phyloP scores from a whole-genome alignment of 2,329 filamentous ascomycete genomes.

The Alternaria sp. region DNA sequence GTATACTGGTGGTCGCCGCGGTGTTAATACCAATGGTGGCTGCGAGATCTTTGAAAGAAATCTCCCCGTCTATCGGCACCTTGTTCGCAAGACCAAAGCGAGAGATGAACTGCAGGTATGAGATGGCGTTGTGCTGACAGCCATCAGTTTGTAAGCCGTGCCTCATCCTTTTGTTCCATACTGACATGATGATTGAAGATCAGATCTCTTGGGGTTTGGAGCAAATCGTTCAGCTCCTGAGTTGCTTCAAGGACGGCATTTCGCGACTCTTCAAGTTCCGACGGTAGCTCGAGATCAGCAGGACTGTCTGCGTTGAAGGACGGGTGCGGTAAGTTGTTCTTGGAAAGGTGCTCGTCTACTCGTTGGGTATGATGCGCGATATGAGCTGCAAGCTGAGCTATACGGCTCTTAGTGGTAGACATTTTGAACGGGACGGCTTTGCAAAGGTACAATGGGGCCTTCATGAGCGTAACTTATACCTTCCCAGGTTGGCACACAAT shows the following conservation, averaged over 20 bases:
- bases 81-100: background rate
- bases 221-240: slow-evolving; percentile 14
- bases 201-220: slow-evolving; percentile 7
- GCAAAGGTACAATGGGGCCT: background rate
- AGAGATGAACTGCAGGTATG: background rate
- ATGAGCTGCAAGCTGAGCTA: slow-evolving; percentile 7
- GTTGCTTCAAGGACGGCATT: slow-evolving; percentile 8
- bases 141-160: background rate
- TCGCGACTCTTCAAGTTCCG: slow-evolving; percentile 9
- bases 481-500: background rate
- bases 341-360: slow-evolving; percentile 5
- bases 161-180: background rate
- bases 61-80: background rate
- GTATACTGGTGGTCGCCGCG: background rate
- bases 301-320: slow-evolving; percentile 9
- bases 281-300: slow-evolving; percentile 1
- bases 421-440: background rate
- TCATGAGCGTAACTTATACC: background rate
- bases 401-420: slow-evolving; percentile 1
- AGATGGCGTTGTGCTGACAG: background rate
- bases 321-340: slow-evolving; percentile 7
- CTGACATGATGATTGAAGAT: slow-evolving; percentile 10
- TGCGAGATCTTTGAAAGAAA: slow-evolving; percentile 2
- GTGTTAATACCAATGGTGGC: background rate
- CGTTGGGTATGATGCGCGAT: slow-evolving; percentile 8